A percentile compares a stretch with the other conserved stretches of the same genome.
These are phyloP conservation scores for Vitellaria paradoxa DNA, from an alignment of 179 eudicot genomes.

Conservation along the genomic window DNA sequence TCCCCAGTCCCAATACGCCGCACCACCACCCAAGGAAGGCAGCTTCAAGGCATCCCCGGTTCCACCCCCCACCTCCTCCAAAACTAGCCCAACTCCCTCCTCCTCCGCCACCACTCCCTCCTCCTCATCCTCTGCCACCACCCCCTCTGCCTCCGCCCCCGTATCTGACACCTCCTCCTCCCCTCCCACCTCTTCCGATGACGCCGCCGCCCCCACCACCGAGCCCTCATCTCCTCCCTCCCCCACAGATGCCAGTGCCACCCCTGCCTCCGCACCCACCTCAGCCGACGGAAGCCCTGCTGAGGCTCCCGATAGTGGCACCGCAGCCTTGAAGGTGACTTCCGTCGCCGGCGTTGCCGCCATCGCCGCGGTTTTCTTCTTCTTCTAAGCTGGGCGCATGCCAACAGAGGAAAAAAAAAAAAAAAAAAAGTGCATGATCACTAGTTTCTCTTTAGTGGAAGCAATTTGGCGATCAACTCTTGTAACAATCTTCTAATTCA, in stretches of 20 bases:
- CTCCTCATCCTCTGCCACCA: neutral
- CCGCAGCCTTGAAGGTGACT: neutral
- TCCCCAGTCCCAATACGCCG: no score
- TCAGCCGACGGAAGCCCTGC: neutral
- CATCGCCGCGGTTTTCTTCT: neutral
- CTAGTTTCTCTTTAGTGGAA: neutral
- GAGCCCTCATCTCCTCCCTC: neutral
- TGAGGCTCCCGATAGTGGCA: neutral
- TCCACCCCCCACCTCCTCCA: constrained; percentile 6
- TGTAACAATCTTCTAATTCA: neutral
- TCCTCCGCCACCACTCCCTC: neutral
- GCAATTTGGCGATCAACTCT: neutral
- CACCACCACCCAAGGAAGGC: no score
- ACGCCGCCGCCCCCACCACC: neutral
- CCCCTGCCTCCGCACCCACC: neutral
- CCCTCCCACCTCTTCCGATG: neutral
- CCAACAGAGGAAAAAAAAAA: neutral
- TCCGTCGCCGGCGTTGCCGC: neutral
- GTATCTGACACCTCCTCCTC: neutral
- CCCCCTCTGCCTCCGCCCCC: neutral
- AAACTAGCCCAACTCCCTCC: neutral
- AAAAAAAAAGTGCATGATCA: no score
- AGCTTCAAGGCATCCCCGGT: neutral
- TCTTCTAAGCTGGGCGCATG: constrained; percentile 8
- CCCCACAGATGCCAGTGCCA: neutral